Base-by-base conservation (phyloP, 1,284 basidiomycete species). In the Phylloboletellus chloephorus region DNA sequence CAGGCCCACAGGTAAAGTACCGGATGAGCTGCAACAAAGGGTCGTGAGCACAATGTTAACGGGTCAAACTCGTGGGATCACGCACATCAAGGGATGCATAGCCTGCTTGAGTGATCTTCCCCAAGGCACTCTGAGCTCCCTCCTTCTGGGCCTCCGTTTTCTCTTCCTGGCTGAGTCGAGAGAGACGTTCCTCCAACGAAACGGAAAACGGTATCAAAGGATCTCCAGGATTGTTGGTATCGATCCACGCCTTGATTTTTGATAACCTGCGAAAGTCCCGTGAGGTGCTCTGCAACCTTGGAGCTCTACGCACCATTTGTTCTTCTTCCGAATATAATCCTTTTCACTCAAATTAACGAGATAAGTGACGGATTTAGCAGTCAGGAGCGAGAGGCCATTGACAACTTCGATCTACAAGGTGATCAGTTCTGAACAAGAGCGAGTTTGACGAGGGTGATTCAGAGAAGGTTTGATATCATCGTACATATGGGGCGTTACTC, bases 221-320 rank as follows among this genome's bases (percentile, higher is more conserved):
- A 61, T 99, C 96, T 46, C 96, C 96, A 2, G 94, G 83, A 71
- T 98, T 98, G 74, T 98, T 81, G 60, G 84, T 77, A 69, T 98
- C 94, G 58, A 99, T 97, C 95, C 96, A 99, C 19, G 72, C 88
- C 67, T 98, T 97, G 76, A 98, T 98, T 72, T 97, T 97, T 17
- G 94, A 77, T 20, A 98, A 71, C 86, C 84, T 87, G 47, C 16
- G 21, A 23, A 21, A 12, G 5, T 19, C 48, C 11, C n/a, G 41
- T 43, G 23, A 49, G 20, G 11, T 31, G 11, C 5, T 16, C 2
- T 10, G 29, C 10, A 24, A 32, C 15, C 23, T 5, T 6, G 30
- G 16, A 25, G 9, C 17, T 19, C 28, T n/a, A 52, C 64, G 17
- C 43, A 83, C 93, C 95, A 98, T 74, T 98, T 98, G 76, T 98